phyloP scores from a whole-genome alignment of 2,329 filamentous ascomycete genomes.

The Fusarium sp. region DNA sequence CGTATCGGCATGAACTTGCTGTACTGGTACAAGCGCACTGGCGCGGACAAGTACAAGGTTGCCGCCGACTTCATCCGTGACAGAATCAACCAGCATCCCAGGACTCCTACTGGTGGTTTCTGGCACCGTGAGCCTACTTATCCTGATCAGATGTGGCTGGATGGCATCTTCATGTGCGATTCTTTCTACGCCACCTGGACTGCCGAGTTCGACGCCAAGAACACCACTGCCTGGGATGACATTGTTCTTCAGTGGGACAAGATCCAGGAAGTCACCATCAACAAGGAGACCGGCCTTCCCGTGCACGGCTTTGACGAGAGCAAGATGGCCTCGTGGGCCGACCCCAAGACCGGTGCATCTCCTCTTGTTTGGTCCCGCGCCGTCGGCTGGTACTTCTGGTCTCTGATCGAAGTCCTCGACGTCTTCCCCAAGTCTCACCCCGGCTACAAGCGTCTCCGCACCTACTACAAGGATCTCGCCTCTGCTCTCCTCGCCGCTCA shows the following conservation, averaged over 20 bases:
- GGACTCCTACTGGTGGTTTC: constrained; percentile 65
- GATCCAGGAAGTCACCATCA: constrained; percentile 58
- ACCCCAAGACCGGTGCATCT: constrained; percentile 62
- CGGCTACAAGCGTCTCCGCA: constrained; percentile 53
- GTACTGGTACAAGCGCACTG: constrained; percentile 62
- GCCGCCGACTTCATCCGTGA: constrained; percentile 62
- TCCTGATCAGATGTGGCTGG: constrained; percentile 64
- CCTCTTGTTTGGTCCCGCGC: constrained; percentile 67
- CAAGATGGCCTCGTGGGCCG: constrained; percentile 64
- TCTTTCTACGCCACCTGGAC: constrained; percentile 60
- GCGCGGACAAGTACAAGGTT: constrained; percentile 61
- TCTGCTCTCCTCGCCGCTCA: constrained; percentile 52
- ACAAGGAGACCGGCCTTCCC: constrained; percentile 57
- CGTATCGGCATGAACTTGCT: constrained; percentile 67
- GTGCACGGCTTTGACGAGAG: constrained; percentile 68
- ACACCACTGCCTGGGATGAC: constrained; percentile 60
- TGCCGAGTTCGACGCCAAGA: constrained; percentile 53
- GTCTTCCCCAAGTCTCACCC: constrained; percentile 57
- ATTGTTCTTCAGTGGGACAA: constrained; percentile 61
- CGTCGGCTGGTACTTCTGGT: constrained; percentile 67
- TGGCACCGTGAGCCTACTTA: constrained; percentile 64
- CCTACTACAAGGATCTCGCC: constrained; percentile 51
- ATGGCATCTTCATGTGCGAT: constrained; percentile 67
- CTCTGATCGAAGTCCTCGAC: constrained; percentile 64
- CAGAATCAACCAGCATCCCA: constrained; percentile 63